Conservation (phyloP, 1,284 basidiomycete species). For the Wolfiporia cocos region DNA sequence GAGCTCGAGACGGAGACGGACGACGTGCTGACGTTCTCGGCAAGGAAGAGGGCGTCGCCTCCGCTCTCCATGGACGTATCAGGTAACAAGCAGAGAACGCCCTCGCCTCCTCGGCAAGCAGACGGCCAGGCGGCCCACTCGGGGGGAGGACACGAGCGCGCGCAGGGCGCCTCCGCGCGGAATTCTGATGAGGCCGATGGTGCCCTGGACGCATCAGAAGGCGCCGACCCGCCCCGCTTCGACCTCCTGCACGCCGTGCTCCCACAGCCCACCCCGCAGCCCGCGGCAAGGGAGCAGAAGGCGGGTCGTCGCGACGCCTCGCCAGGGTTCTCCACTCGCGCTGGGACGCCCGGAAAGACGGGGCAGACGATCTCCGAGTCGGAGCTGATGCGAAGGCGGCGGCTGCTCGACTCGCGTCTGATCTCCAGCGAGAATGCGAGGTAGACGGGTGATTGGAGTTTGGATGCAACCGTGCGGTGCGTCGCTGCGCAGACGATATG, state of each 20-base stretch:
- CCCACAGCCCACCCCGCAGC: background rate
- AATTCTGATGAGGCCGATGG: background rate
- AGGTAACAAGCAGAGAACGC: constrained; percentile 8
- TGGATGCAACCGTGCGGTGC: no score
- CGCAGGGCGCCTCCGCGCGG: background rate
- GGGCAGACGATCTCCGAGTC: constrained; percentile 69
- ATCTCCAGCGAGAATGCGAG: constrained; percentile 22
- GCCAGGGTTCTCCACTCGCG: constrained; percentile 7
- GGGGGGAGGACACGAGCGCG: background rate
- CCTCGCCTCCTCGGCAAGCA: background rate
- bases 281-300: background rate
- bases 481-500: no score
- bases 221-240: constrained; percentile 5
- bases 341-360: constrained; percentile 33
- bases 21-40: constrained; percentile 64
- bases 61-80: constrained; percentile 17
- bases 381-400: constrained; percentile 73
- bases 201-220: background rate
- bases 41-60: constrained; percentile 46
- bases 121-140: background rate
- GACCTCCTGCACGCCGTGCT: constrained; percentile 11
- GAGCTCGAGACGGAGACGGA: constrained; percentile 55
- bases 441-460: background rate
- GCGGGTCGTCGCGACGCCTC: constrained; percentile 1
- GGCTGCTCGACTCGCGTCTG: constrained; percentile 61